A percentile compares a stretch with the other conserved stretches of the same genome.
Conservation (phyloP, 805 yeast genomes). For the Jamesozyma hellenica region DNA sequence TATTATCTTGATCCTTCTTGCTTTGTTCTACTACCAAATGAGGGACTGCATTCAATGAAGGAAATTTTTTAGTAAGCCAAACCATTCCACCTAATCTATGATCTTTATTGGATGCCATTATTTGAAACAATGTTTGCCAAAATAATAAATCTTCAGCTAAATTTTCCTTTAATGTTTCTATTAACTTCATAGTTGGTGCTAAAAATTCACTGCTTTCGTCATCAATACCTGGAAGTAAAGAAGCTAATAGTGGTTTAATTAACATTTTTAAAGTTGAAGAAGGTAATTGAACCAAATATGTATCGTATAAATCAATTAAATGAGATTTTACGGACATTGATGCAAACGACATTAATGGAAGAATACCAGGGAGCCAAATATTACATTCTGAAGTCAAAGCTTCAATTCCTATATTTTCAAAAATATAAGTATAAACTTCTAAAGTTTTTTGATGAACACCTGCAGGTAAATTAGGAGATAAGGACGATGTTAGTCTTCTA, state of each 20-base stretch:
- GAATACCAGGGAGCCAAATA: constrained; percentile 86
- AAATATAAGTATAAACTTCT: constrained; percentile 62
- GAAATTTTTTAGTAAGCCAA: constrained; percentile 56
- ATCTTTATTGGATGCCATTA: constrained; percentile 70
- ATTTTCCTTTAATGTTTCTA: constrained; percentile 49
- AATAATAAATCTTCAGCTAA: constrained; percentile 62
- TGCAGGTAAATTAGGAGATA: constrained; percentile 75
- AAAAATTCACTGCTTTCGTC: constrained; percentile 86
- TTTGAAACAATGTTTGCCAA: constrained; percentile 75
- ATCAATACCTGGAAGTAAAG: constrained; percentile 80
- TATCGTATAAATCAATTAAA: constrained; percentile 51
- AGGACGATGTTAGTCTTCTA: constrained; percentile 63
- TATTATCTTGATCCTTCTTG: constrained; percentile 3
- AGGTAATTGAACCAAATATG: constrained; percentile 45
- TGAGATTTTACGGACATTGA: constrained; percentile 81
- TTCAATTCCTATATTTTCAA: constrained; percentile 49
- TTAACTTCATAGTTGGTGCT: constrained; percentile 44
- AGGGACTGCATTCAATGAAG: constrained; percentile 40
- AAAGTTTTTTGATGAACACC: constrained; percentile 91
- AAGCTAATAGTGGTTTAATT: constrained; percentile 59
- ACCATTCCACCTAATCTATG: constrained; percentile 73
- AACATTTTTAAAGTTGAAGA: constrained; percentile 41
- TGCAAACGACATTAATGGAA: constrained; percentile 81
- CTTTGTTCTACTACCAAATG: constrained; percentile 17
- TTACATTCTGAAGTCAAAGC: constrained; percentile 46